Evolutionary conservation across 805 yeast genomes (phyloP), one percentile per base, ranked within the genome.

Genomic region (Yamadazyma olivae): DNA sequence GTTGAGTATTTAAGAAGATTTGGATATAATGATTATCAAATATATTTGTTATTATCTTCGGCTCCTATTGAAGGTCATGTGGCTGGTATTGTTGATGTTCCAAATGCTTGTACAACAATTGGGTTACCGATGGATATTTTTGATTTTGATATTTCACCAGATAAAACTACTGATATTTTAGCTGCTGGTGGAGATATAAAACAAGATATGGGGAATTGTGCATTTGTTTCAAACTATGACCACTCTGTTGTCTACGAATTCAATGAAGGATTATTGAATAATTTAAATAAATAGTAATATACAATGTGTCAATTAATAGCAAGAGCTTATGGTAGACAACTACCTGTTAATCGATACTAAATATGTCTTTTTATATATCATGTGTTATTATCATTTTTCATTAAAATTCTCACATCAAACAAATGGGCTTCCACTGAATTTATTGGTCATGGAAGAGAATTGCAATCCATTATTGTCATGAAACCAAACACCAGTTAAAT

Each of bases 61-160:
- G 78, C 77, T 2, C 78, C 78, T 13, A 64, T 72, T 38, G 73
- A 72, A 48, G 77, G 75, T 3, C 77, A 72, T 41, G 52, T 73
- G 41, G 77, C 77, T 1, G 72, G 75, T 12, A 64, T 73, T 36
- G 78, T 72, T 13, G 77, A 72, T 50, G 67, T 72, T 36, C 77
- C 78, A 24, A 72, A 73, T 52, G 64, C 75, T 1, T 72, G 77
- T 45, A 71, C 77, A 17, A 70, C 77, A 0, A 56, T 72, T 30
- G 75, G 76, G 2, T 43, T 72, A 5, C 78, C 78, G 5, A 67
- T 70, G 64, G 77, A 72, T 41, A 71, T 71, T 24, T 72, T 72
- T 48, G 73, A 71, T 27, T 72, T 72, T 45, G 77, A 72, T 41
- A 60, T 69, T 9, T 44, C 67, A 6, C 75, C 75, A 16, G 67